Evolutionary conservation across 768 basidiomycete genomes (phyloP).

Genomic region (Suillus tomentosus): DNA sequence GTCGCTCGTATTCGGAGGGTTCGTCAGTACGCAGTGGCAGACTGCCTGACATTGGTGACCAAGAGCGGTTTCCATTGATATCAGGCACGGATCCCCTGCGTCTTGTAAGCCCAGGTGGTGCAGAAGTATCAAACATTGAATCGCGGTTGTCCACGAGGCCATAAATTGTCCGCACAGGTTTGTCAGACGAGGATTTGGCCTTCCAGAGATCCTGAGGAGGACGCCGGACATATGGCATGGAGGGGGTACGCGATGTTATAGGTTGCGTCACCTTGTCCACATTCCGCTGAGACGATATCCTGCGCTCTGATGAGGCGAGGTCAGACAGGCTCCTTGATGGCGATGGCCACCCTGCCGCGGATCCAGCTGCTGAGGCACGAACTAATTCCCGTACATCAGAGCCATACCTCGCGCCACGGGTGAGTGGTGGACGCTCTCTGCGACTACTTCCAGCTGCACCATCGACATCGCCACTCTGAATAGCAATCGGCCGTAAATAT

Average conservation of each 20-base stretch:
- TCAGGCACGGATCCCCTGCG: constrained; percentile 14
- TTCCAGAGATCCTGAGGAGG: constrained; percentile 25
- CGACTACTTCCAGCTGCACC: constrained; percentile 10
- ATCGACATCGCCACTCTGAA: not conserved
- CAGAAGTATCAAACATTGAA: constrained; percentile 7
- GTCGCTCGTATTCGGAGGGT: constrained; percentile 23
- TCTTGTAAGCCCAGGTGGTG: constrained; percentile 24
- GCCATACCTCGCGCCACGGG: constrained; percentile 14
- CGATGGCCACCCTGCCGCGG: constrained; percentile 19
- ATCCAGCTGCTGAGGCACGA: constrained; percentile 13
- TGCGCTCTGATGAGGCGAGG: constrained; percentile 12
- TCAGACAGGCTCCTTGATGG: constrained; percentile 4
- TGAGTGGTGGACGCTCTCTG: constrained; percentile 14
- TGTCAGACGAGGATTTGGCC: constrained; percentile 12
- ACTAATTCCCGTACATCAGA: constrained; percentile 11
- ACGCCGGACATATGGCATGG: constrained; percentile 20
- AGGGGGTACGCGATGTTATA: constrained; percentile 17
- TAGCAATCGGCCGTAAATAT: constrained; percentile 29
- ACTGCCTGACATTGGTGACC: constrained; percentile 29
- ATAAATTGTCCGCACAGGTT: constrained; percentile 10
- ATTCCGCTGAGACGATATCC: constrained; percentile 18
- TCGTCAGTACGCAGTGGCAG: constrained; percentile 26
- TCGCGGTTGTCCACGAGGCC: constrained; percentile 6
- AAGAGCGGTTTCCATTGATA: constrained; percentile 15
- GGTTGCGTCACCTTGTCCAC: constrained; percentile 23